phyloP scores from a whole-genome alignment of 2,329 filamentous ascomycete species.

The Pseudogymnoascus sp. region DNA sequence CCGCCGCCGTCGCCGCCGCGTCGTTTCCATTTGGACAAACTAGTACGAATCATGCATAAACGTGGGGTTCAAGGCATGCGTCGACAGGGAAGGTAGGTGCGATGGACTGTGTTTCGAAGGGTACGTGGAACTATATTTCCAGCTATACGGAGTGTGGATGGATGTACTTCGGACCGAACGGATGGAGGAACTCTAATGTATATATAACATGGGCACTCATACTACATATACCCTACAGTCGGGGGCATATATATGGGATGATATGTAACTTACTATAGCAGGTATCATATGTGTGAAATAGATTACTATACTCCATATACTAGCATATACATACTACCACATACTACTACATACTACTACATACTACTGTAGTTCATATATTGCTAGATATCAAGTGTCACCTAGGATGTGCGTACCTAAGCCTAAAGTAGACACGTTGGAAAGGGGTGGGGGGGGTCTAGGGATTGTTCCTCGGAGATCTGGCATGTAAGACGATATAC shows the following conservation, averaged over 20 bases:
- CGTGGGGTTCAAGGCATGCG: conserved; percentile 5
- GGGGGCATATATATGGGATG: not conserved
- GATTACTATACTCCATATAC: too few relatives aligned
- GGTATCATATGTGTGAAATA: not conserved
- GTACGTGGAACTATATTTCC: not conserved
- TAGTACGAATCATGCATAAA: conserved; percentile 6
- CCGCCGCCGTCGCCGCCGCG: not conserved
- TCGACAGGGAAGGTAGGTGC: not conserved
- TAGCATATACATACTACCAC: too few relatives aligned
- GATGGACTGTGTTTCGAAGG: not conserved
- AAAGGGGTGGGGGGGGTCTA: not conserved
- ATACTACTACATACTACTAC: not conserved
- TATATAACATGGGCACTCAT: not conserved
- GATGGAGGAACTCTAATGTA: not conserved
- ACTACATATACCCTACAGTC: not conserved
- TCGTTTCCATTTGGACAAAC: conserved; percentile 6
- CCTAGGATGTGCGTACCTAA: not conserved
- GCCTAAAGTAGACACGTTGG: not conserved
- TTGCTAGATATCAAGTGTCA: not conserved
- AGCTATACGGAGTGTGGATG: not conserved
- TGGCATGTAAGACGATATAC: not conserved
- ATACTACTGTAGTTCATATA: not conserved
- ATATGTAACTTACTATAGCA: not conserved
- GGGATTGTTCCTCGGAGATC: not conserved
- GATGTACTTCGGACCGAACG: not conserved